phyloP scores from a whole-genome alignment of 768 basidiomycete genomes.

The Boletellus ananiceps region DNA sequence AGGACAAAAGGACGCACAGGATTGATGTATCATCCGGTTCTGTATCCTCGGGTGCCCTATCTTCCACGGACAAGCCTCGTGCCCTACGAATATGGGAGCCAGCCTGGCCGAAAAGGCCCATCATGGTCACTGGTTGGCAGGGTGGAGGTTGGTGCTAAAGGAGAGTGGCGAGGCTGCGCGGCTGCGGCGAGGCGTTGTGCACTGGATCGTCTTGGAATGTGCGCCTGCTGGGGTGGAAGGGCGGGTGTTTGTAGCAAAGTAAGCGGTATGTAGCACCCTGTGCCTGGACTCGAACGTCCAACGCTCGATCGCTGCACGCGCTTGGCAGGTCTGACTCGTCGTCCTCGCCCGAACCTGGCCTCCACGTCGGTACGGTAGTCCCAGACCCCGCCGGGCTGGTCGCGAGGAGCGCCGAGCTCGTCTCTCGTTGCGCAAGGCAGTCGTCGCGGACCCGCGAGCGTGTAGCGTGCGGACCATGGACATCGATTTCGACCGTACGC shows the following conservation, averaged over 20 bases:
- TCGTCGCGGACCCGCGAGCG: too few species aligned
- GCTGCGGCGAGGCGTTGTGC: constrained; percentile 22
- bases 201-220: constrained; percentile 1
- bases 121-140: constrained; percentile 44
- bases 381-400: too few species aligned
- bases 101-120: constrained; percentile 75
- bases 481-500: background rate
- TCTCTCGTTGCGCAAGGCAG: too few species aligned
- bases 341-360: too few species aligned
- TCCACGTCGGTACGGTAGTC: too few species aligned
- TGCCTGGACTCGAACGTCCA: too few species aligned
- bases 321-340: too few species aligned
- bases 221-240: background rate
- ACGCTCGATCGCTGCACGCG: too few species aligned
- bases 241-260: background rate
- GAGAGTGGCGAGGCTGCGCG: constrained; percentile 13
- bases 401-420: too few species aligned
- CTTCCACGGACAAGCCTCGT: constrained; percentile 62
- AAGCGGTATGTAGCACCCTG: background rate
- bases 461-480: too few species aligned
- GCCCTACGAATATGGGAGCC: constrained; percentile 61
- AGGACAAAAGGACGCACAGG: constrained; percentile 52
- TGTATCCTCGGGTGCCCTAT: constrained; percentile 74
- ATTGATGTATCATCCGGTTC: constrained; percentile 89
- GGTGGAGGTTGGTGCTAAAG: background rate